These are phyloP conservation scores for Vinca minor DNA, from an alignment of 257 asterid genomes.

Conservation along the genomic window DNA sequence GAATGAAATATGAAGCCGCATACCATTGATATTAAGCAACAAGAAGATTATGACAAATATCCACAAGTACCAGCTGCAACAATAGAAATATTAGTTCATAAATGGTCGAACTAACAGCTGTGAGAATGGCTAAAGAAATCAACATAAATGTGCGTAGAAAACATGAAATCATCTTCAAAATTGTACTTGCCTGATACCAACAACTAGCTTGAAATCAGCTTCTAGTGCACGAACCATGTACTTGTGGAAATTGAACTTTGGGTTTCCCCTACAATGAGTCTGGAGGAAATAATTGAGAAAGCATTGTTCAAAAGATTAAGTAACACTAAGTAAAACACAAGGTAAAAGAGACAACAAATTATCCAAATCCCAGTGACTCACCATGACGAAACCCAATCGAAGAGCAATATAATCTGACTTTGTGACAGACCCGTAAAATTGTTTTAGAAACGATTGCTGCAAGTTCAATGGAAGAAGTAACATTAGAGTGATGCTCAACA, in stretches of 20 bases:
- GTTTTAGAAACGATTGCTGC: constrained; percentile 90
- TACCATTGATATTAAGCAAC: constrained; percentile 78
- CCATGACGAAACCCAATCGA: constrained; percentile 85
- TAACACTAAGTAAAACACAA: constrained; percentile 15
- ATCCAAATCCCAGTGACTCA: constrained; percentile 14
- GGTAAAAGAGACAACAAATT: constrained; percentile 5
- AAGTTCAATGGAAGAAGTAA: constrained; percentile 11
- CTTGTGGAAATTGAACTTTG: constrained; percentile 89
- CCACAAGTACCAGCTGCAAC: constrained; percentile 98
- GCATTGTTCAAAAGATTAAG: not conserved
- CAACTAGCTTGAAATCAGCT: constrained; percentile 87
- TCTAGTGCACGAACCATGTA: constrained; percentile 97
- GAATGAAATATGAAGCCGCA: constrained; percentile 18
- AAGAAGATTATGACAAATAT: constrained; percentile 73
- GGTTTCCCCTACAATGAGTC: constrained; percentile 89
- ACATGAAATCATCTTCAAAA: not conserved
- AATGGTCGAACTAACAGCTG: constrained; percentile 5
- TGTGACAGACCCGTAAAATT: constrained; percentile 88
- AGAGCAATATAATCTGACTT: constrained; percentile 80
- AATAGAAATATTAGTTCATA: constrained; percentile 13
- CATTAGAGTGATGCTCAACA: not conserved
- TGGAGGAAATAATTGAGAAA: constrained; percentile 23
- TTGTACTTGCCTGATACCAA: constrained; percentile 80
- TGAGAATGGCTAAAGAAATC: not conserved
- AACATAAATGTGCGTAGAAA: not conserved